phyloP scores from a whole-genome alignment of 257 asterid genomes.

The Solanum etuberosum region DNA sequence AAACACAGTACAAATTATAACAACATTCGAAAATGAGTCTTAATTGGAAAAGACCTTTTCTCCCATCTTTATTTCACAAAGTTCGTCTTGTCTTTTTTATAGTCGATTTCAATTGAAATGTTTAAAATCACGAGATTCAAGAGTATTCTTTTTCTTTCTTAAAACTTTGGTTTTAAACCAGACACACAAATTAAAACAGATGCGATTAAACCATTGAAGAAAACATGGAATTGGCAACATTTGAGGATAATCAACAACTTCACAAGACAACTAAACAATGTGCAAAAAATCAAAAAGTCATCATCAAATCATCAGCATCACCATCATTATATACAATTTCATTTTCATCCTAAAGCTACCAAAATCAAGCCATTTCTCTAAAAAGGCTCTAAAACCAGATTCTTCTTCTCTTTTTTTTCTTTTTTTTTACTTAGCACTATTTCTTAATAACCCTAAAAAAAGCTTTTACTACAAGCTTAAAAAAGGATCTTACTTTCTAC shows the following conservation, averaged over 20 bases:
- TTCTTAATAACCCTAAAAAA: neutral
- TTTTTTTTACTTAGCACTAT: neutral
- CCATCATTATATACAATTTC: neutral
- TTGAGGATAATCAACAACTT: neutral
- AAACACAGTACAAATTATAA: neutral
- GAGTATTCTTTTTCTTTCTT: neutral
- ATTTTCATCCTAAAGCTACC: neutral
- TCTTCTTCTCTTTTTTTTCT: neutral
- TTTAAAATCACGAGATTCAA: too few species aligned
- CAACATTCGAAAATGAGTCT: neutral
- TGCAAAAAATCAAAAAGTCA: neutral
- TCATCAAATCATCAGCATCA: neutral
- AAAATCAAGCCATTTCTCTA: neutral
- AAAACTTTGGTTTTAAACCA: too few species aligned
- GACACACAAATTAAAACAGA: neutral
- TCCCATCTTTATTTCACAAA: neutral
- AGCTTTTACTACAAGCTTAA: neutral
- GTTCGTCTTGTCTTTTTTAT: neutral
- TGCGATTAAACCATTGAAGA: neutral
- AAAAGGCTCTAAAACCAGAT: neutral
- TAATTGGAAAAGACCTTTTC: neutral
- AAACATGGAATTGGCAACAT: neutral
- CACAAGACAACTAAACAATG: neutral
- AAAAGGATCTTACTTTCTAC: neutral
- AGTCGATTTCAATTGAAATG: too few species aligned